Percentiles rank a stretch among this genome's conserved stretches.
These are phyloP conservation scores for Penicillium simplicissimum DNA, from an alignment of 495 filamentous ascomycete species.

Conservation along the genomic window DNA sequence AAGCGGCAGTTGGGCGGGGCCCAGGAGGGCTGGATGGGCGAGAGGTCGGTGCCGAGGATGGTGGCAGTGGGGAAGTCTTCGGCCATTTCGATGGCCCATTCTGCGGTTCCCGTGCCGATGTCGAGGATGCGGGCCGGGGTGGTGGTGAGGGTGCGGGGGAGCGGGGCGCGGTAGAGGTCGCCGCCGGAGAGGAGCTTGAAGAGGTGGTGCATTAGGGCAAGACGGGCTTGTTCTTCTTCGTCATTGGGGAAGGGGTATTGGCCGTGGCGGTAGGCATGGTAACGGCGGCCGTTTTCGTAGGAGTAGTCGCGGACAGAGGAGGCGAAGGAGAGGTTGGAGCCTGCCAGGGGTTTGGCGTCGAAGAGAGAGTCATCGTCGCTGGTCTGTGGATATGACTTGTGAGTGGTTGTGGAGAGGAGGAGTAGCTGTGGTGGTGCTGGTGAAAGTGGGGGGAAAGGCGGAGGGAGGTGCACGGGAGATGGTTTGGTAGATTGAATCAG, in stretches of 20 bases:
- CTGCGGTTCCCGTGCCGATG: constrained; percentile 58
- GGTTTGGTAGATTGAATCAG: neutral
- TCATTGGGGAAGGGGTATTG: constrained; percentile 66
- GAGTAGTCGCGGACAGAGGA: constrained; percentile 51
- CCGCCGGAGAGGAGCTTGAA: constrained; percentile 52
- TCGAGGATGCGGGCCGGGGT: constrained; percentile 40
- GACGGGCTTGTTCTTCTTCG: constrained; percentile 61
- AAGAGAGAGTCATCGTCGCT: constrained; percentile 45
- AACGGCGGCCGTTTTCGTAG: constrained; percentile 63
- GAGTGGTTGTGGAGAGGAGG: neutral
- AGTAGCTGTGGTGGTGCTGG: neutral
- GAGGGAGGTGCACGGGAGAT: neutral
- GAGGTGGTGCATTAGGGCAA: constrained; percentile 66
- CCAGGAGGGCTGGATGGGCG: constrained; percentile 54
- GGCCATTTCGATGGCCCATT: constrained; percentile 64
- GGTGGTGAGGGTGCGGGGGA: constrained; percentile 24
- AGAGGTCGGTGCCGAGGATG: constrained; percentile 65
- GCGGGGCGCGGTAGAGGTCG: constrained; percentile 53
- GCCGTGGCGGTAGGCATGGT: constrained; percentile 57
- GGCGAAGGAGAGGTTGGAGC: constrained; percentile 45
- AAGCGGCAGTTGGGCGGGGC: constrained; percentile 51
- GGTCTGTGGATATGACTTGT: constrained; percentile 27
- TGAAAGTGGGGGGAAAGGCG: neutral
- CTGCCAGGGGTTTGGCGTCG: constrained; percentile 38
- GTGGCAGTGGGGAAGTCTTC: constrained; percentile 57